Conservation (phyloP, 108 stramenopile genomes). For the Cyclotella atomus region DNA sequence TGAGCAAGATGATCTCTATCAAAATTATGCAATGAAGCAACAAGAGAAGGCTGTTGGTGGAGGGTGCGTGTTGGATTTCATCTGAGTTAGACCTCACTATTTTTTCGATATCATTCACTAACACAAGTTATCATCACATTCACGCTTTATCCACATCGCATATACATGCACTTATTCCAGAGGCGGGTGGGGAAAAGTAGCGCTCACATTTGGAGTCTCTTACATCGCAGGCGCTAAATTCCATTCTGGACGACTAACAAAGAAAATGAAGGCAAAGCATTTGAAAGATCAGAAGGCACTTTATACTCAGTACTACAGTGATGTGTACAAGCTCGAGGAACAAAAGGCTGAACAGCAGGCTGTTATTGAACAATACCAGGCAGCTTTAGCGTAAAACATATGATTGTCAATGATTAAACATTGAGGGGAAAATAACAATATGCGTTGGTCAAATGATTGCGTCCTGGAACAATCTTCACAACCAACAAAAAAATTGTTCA, state of each 20-base stretch:
- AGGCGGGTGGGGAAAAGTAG: conserved; percentile 58
- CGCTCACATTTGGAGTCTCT: conserved; percentile 55
- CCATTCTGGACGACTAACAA: conserved; percentile 67
- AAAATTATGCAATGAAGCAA: conserved; percentile 75
- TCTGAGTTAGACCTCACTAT: neutral
- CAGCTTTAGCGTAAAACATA: conserved; percentile 33
- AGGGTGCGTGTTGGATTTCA: conserved; percentile 31
- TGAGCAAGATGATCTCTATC: conserved; percentile 75
- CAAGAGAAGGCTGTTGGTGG: conserved; percentile 57
- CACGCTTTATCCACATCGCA: neutral
- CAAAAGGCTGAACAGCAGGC: conserved; percentile 78
- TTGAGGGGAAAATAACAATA: too few species aligned
- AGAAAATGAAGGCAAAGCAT: conserved; percentile 83
- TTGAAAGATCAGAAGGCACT: conserved; percentile 88
- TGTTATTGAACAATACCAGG: conserved; percentile 52
- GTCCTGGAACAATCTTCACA: too few species aligned
- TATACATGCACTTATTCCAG: conserved; percentile 1
- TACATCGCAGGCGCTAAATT: conserved; percentile 80
- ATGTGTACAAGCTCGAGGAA: conserved; percentile 87
- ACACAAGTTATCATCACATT: neutral
- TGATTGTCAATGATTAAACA: too few species aligned
- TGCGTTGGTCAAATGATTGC: too few species aligned
- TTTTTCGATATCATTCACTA: neutral
- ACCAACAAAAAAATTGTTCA: too few species aligned
- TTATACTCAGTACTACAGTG: conserved; percentile 92